Evolutionary conservation across 2,329 filamentous ascomycete species (phyloP), one percentile per base, ranked within the genome.

Genomic region (Sporothrix protearum): DNA sequence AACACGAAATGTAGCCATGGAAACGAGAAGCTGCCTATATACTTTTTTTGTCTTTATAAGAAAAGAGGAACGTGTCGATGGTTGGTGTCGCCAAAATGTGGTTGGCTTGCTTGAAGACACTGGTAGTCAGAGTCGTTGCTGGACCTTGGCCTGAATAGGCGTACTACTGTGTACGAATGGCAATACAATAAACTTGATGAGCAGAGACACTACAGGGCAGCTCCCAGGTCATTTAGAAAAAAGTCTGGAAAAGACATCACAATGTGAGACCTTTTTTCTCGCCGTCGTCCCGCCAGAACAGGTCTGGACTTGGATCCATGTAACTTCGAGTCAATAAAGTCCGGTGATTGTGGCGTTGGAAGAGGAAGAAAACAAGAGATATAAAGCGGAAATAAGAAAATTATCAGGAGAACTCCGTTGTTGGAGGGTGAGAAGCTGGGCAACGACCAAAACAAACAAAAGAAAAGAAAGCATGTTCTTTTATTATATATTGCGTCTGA

Each of bases 201-300:
- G 36, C 25, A 57, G 25, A 57, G 53, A 57, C 16, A 14, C 53
- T 57, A 28, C 33, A 36, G 55, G 30, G 19, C 30, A 39, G 12
- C 45, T 28, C 7, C 16, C 22, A 47, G 12, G 33, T 14, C 25
- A 47, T 16, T 66, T 7, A 66, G 10, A n/a, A 30, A 49, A 47
- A 30, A 33, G 42, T n/a, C 42, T 16, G 63, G 42, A 66, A 3
- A 47, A 25, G 45, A 68, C 28, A 30, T 39, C 47, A 49, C 45
- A 19, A 68, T 39, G 47, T 68, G 64, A 68, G 22, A 68, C 64
- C 64, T 53, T 51, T 9, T 68, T 33, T 39, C n/a, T 68, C 28
- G 64, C 16, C 45, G 63, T 68, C 64, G 64, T 25, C 45, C 47
- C 8, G 45, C 45, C 64, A 51, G 36, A 68, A 53, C 30, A 19